These are phyloP conservation scores for Monosporozyma unispora DNA, from an alignment of 805 yeast genomes.

Conservation along the genomic window DNA sequence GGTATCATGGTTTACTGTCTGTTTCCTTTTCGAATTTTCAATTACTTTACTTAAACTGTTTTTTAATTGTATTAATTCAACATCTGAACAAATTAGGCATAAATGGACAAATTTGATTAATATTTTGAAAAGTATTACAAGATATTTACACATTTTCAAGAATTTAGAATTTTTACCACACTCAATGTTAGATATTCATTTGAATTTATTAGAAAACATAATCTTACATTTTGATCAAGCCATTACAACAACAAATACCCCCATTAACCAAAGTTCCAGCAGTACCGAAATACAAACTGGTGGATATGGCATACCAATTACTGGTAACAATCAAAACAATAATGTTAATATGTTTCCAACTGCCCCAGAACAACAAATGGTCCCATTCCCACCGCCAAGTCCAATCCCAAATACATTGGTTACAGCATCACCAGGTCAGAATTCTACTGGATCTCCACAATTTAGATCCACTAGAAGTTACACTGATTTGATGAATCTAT, in stretches of 20 bases:
- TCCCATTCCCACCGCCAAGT: background rate
- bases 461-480: constrained; percentile 12
- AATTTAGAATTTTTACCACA: constrained; percentile 1
- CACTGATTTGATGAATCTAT: constrained; percentile 14
- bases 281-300: background rate
- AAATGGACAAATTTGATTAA: background rate
- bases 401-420: background rate
- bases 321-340: background rate
- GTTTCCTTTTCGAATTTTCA: constrained; percentile 3
- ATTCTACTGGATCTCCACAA: background rate
- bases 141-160: constrained; percentile 4
- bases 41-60: constrained; percentile 2
- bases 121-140: constrained; percentile 1
- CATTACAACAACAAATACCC: background rate
- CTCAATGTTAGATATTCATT: constrained; percentile 2
- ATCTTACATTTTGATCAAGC: constrained; percentile 2
- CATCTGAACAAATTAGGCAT: background rate
- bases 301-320: background rate
- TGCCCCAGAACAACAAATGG: background rate
- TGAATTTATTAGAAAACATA: constrained; percentile 1
- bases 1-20: constrained; percentile 2
- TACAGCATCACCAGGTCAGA: background rate
- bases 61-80: background rate
- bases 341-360: background rate
- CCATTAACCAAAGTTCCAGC: background rate